phyloP scores from a whole-genome alignment of 805 yeast genomes.

The Saccharomycopsis vini region DNA sequence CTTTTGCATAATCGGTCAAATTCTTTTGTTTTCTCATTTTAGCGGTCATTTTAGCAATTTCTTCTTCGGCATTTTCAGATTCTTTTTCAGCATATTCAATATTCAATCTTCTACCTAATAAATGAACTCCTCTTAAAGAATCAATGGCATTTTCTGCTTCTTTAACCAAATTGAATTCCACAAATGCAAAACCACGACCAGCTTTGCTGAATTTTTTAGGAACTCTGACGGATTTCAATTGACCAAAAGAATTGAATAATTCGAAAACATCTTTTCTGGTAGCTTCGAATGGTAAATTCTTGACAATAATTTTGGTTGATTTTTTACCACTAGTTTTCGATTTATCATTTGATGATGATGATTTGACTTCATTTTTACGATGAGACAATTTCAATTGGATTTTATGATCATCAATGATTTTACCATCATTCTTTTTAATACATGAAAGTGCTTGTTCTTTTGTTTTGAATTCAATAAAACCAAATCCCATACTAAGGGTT shows the following conservation, averaged over 20 bases:
- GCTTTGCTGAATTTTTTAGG: constrained; percentile 93
- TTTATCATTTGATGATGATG: constrained; percentile 22
- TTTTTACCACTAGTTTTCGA: constrained; percentile 27
- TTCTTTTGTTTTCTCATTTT: constrained; percentile 77
- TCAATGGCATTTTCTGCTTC: constrained; percentile 95
- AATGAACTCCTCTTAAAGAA: constrained; percentile 90
- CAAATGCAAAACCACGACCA: constrained; percentile 97
- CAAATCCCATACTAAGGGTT: constrained; percentile 91
- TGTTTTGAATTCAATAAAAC: constrained; percentile 84
- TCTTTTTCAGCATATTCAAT: constrained; percentile 87
- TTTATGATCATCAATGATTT: constrained; percentile 79
- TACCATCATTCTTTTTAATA: constrained; percentile 61
- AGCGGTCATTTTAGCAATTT: constrained; percentile 81
- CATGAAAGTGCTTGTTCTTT: constrained; percentile 74
- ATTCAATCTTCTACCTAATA: constrained; percentile 88
- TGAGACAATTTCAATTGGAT: constrained; percentile 83
- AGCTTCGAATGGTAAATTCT: constrained; percentile 96
- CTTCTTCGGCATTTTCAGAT: constrained; percentile 77
- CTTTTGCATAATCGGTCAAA: constrained; percentile 58
- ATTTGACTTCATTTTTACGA: constrained; percentile 43
- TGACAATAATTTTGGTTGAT: constrained; percentile 79
- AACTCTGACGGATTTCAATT: constrained; percentile 86
- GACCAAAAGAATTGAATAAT: constrained; percentile 90
- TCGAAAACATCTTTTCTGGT: constrained; percentile 88
- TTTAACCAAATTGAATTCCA: constrained; percentile 75